Conservation (phyloP, 2,329 filamentous ascomycete species). For the Beauveria brongniartii region DNA sequence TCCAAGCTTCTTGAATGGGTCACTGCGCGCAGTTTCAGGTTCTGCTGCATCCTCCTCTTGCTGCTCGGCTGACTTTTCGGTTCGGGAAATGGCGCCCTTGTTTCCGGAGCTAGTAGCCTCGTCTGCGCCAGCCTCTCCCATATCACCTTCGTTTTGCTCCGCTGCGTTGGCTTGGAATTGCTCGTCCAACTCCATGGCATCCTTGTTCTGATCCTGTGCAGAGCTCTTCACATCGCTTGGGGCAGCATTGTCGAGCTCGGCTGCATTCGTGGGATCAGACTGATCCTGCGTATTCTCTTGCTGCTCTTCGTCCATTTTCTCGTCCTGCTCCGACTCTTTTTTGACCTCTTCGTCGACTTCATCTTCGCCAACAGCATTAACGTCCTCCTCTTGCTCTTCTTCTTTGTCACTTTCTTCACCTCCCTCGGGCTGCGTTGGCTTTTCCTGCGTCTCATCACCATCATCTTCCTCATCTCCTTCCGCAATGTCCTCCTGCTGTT, state of each 20-base stretch:
- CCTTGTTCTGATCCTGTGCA: conserved; percentile 57
- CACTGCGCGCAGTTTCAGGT: conserved; percentile 35
- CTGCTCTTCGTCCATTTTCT: conserved; percentile 23
- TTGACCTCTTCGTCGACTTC: conserved; percentile 21
- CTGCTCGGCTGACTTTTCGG: conserved; percentile 39
- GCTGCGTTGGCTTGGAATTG: conserved; percentile 51
- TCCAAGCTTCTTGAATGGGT: conserved; percentile 90
- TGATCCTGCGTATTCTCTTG: conserved; percentile 38
- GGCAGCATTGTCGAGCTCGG: conserved; percentile 53
- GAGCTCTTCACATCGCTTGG: conserved; percentile 56
- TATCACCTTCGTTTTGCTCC: conserved; percentile 57
- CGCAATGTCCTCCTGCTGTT: conserved; percentile 27
- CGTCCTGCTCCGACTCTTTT: conserved; percentile 18
- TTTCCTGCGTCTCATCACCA: conserved; percentile 29
- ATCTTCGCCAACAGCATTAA: conserved; percentile 41
- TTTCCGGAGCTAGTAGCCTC: conserved; percentile 56
- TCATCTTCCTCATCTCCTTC: conserved; percentile 30
- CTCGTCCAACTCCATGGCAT: conserved; percentile 54
- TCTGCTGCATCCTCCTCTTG: conserved; percentile 37
- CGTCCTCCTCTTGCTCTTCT: conserved; percentile 32
- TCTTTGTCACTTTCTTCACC: conserved; percentile 32
- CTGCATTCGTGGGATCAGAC: conserved; percentile 14
- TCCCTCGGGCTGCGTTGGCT: conserved; percentile 12
- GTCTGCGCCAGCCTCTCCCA: conserved; percentile 56
- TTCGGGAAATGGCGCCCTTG: conserved; percentile 46